Evolutionary conservation across 768 basidiomycete genomes (phyloP).

Genomic region (Lentinula detonsa): DNA sequence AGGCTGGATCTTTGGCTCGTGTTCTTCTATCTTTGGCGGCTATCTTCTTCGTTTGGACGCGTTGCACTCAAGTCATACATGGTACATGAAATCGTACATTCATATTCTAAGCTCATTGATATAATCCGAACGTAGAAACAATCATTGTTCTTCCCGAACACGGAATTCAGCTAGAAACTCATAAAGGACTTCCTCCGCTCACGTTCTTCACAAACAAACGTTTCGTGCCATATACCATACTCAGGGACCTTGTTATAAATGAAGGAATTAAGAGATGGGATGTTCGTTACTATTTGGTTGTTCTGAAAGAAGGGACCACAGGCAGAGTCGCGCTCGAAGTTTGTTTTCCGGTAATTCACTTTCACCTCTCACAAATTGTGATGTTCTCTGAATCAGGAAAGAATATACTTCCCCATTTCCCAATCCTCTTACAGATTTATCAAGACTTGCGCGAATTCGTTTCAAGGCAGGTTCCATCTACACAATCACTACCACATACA

Average conservation of each 20-base stretch:
- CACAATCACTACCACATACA: background rate
- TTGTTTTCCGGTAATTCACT: constrained; percentile 49
- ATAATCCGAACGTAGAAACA: constrained; percentile 44
- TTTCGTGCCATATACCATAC: constrained; percentile 51
- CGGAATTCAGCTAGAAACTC: constrained; percentile 72
- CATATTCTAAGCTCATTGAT: background rate
- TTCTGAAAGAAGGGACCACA: constrained; percentile 26
- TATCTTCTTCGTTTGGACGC: constrained; percentile 22
- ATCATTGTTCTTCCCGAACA: constrained; percentile 58
- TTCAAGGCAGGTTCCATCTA: background rate
- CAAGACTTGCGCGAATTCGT: constrained; percentile 18
- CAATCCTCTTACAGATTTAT: constrained; percentile 55
- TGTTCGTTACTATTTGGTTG: constrained; percentile 62
- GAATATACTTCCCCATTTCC: constrained; percentile 62
- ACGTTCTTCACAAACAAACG: constrained; percentile 32
- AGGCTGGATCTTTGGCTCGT: constrained; percentile 7
- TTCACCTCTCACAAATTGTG: background rate
- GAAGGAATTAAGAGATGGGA: constrained; percentile 72
- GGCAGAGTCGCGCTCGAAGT: constrained; percentile 37
- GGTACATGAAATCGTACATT: constrained; percentile 25
- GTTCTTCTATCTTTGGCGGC: constrained; percentile 13
- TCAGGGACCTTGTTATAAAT: constrained; percentile 66
- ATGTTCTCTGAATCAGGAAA: constrained; percentile 19
- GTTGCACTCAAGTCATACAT: constrained; percentile 40
- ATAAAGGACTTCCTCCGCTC: constrained; percentile 45